A percentile compares a stretch with the other conserved stretches of the same genome.
phyloP scores from a whole-genome alignment of 2,329 filamentous ascomycete genomes.

The Verticillium isaacii region DNA sequence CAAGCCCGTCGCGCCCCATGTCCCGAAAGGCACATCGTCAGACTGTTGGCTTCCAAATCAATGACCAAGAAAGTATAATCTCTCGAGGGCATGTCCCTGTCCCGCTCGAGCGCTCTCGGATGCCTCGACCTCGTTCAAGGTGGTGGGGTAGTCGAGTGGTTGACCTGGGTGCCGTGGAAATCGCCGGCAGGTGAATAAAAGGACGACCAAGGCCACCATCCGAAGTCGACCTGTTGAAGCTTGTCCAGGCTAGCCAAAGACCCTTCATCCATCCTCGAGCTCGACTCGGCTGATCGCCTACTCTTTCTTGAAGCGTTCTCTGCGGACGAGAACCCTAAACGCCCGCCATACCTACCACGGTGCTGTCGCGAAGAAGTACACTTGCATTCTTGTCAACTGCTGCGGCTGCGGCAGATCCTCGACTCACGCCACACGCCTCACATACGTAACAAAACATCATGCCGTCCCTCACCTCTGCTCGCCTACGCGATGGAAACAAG shows the following conservation, averaged over 20 bases:
- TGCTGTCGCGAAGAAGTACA: not conserved
- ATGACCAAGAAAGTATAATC: not conserved
- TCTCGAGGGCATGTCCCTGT: not conserved
- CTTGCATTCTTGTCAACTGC: not conserved
- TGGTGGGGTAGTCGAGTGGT: not conserved
- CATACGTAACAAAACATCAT: not conserved
- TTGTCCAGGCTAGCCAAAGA: not conserved
- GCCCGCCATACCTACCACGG: not conserved
- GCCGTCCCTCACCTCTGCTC: not conserved
- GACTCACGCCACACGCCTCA: not conserved
- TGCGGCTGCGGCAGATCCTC: not conserved
- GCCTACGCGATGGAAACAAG: conserved; percentile 13
- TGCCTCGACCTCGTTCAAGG: not conserved
- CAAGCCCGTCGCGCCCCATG: not conserved
- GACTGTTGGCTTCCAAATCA: not conserved
- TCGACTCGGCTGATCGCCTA: not conserved
- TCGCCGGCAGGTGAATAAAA: not conserved
- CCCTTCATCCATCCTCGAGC: not conserved
- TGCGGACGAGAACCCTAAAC: not conserved
- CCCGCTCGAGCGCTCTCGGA: not conserved
- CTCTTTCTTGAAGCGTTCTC: not conserved
- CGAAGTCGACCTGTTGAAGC: not conserved
- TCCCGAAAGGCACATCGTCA: not conserved
- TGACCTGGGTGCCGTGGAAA: not conserved
- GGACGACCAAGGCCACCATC: not conserved